Base-by-base conservation (phyloP, 768 basidiomycete species). In the Tremella mesenterica region DNA sequence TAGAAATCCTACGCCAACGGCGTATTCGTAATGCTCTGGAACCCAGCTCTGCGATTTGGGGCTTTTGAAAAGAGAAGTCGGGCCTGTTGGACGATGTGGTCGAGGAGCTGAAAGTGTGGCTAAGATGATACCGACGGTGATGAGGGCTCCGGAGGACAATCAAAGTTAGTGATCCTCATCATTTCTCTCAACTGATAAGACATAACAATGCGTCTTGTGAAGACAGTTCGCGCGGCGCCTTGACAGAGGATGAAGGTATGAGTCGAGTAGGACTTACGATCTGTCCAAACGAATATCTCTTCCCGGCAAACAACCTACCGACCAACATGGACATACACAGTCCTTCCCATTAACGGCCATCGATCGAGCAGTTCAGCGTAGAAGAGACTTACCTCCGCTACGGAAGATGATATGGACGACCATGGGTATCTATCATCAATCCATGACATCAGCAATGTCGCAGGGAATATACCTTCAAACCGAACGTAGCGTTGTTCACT, bases 401-500 rank as follows among this genome's bases (percentile, higher is more conserved):
- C 88, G 81, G 70, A 89, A 87, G 25, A 91, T 82, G 59, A 91
- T 89, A 59, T 87, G 81, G 2, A 91, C 74, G 1, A 85, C 81
- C 43, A 88, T 75, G 3, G 86, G 87, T 0, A 89, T 83, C 44
- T 82, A 76, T n/a, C 28, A 18, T 68, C 30, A 29, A n/a, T n/a
- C n/a, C n/a, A 38, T 29, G 18, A 30, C 8, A 52, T 14, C 28
- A 6, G 8, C 21, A n/a, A n/a, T 33, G 9, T 39, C 12, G 26
- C 26, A 50, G 23, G 3, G 7, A 7, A 43, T 52, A 34, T 31
- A 72, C 71, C 54, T 72, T 71, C 13, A 70, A 60, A 16, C 68
- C 83, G 65, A 83, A 88, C 1, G 83, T 85, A 81, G 82, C 84
- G 69, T 88, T 89, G 69, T 88, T 88, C 61, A 91, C 68, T 70